These are phyloP conservation scores for Podaxis pistillaris DNA, from an alignment of 768 basidiomycete species.

Conservation along the genomic window DNA sequence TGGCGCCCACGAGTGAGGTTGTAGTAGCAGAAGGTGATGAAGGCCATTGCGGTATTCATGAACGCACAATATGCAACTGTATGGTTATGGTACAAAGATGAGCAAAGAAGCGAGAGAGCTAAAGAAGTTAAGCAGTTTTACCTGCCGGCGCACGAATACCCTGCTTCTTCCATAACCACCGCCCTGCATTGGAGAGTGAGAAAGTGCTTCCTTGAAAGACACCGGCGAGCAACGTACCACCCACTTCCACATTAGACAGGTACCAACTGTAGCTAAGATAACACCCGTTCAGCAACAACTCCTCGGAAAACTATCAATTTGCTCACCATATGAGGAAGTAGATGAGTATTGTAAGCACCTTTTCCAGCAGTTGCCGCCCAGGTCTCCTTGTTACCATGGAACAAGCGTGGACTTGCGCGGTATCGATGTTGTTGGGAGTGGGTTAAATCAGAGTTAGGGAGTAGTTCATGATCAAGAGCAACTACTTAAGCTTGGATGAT, in stretches of 20 bases:
- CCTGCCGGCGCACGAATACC: slow-evolving; percentile 22
- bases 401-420: not conserved
- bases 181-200: slow-evolving; percentile 19
- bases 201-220: not conserved
- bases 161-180: slow-evolving; percentile 29
- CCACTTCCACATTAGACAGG: slow-evolving; percentile 29
- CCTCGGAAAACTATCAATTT: not conserved
- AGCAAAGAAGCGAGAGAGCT: not conserved
- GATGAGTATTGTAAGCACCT: not conserved
- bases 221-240: slow-evolving; percentile 22
- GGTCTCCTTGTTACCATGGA: not conserved
- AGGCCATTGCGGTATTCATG: slow-evolving; percentile 25
- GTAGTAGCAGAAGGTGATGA: slow-evolving; percentile 30
- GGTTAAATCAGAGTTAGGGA: not conserved
- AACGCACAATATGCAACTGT: slow-evolving; percentile 30
- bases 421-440: not conserved
- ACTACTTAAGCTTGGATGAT: not conserved
- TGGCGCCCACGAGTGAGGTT: slow-evolving; percentile 31
- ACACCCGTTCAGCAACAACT: not conserved
- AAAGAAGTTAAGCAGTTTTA: slow-evolving; percentile 11
- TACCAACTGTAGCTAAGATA: slow-evolving; percentile 33
- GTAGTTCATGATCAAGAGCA: not conserved
- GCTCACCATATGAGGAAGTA: slow-evolving; percentile 10
- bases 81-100: not conserved
- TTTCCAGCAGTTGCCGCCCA: not conserved